Evolutionary conservation across 441 rosid genomes (phyloP).

Genomic region (Metrosideros polymorpha): DNA sequence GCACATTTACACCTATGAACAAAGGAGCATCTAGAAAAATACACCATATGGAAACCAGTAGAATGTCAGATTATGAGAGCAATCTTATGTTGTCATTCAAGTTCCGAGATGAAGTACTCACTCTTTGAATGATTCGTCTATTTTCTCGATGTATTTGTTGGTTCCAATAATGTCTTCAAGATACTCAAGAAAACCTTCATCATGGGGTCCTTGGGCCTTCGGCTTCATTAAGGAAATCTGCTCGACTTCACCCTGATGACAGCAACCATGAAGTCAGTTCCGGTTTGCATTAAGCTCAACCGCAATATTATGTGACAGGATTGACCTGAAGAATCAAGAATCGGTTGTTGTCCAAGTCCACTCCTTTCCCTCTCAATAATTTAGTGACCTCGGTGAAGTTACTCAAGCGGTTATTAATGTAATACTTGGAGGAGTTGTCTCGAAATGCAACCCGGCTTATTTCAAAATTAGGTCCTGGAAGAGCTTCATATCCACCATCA

Average conservation of each 20-base stretch:
- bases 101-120: constrained; percentile 27
- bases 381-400: constrained; percentile 95
- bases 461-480: constrained; percentile 82
- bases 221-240: constrained; percentile 98
- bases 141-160: constrained; percentile 81
- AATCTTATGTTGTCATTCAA: not conserved
- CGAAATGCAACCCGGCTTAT: constrained; percentile 87
- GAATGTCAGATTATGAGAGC: not conserved
- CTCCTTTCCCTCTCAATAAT: constrained; percentile 84
- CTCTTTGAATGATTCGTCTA: constrained; percentile 76
- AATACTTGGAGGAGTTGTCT: constrained; percentile 95
- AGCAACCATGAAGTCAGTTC: constrained; percentile 1
- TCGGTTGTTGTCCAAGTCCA: constrained; percentile 94
- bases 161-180: constrained; percentile 96
- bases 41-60: not conserved
- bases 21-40: not conserved
- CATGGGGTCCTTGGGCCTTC: constrained; percentile 93
- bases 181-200: constrained; percentile 97
- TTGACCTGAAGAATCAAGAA: constrained; percentile 93
- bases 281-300: not conserved
- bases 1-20: not conserved
- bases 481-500: constrained; percentile 69
- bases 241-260: constrained; percentile 90
- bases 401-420: constrained; percentile 67
- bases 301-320: not conserved